Evolutionary conservation across 2,329 filamentous ascomycete species (phyloP).

Genomic region (Calonectria leucothoes): DNA sequence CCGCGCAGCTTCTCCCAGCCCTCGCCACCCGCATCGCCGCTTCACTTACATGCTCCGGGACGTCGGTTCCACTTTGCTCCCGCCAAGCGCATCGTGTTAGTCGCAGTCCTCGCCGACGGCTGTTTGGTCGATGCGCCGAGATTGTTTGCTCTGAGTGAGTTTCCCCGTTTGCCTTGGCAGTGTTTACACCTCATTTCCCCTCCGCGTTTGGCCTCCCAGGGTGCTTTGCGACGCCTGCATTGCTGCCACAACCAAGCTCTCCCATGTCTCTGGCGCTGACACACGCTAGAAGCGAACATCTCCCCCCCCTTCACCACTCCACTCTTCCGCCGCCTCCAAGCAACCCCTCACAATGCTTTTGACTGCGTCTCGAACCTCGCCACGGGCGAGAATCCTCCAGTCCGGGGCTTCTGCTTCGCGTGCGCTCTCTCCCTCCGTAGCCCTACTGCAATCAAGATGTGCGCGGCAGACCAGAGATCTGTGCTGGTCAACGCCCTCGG

Average conservation of each 20-base stretch:
- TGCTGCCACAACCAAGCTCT: neutral
- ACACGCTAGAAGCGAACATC: neutral
- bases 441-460: slow-evolving; percentile 30
- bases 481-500: slow-evolving; percentile 59
- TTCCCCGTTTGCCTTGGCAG: neutral
- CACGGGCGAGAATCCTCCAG: slow-evolving; percentile 43
- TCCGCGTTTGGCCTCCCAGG: neutral
- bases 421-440: slow-evolving; percentile 25
- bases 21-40: neutral
- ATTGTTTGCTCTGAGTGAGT: slow-evolving; percentile 13
- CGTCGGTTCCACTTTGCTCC: slow-evolving; percentile 13
- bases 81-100: slow-evolving; percentile 18
- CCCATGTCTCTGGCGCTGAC: slow-evolving; percentile 6
- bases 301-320: slow-evolving; percentile 10
- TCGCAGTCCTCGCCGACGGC: slow-evolving; percentile 6
- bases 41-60: slow-evolving; percentile 1
- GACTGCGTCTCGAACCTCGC: slow-evolving; percentile 41
- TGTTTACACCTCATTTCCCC: neutral
- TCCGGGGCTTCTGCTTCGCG: slow-evolving; percentile 23
- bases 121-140: slow-evolving; percentile 6
- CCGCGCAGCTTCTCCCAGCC: neutral
- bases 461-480: slow-evolving; percentile 53
- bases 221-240: neutral
- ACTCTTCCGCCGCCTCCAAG: neutral
- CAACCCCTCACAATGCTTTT: slow-evolving; percentile 39